Conservation (phyloP, 176 grass and related monocot species). For the Panicum miliaceum region DNA sequence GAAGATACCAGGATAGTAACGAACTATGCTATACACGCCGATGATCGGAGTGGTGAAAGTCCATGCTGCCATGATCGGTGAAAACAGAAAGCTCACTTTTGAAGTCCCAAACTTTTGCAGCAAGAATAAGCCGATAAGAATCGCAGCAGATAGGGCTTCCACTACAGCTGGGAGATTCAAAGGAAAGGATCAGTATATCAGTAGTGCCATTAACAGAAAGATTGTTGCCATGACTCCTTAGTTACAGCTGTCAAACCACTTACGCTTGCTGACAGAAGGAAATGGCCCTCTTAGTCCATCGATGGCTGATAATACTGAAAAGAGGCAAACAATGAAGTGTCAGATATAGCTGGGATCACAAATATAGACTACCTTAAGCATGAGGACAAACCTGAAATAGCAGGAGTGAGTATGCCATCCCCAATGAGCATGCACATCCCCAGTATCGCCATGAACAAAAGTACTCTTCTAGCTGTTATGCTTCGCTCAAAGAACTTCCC, state of each 20-base stretch:
- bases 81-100: conserved; percentile 88
- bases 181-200: conserved; percentile 7
- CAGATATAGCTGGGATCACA: conserved; percentile 20
- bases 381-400: conserved; percentile 70
- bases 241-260: conserved; percentile 35
- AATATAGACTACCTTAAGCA: conserved; percentile 17
- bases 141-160: conserved; percentile 63
- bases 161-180: conserved; percentile 57
- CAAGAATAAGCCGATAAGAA: conserved; percentile 74
- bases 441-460: conserved; percentile 75
- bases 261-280: conserved; percentile 66
- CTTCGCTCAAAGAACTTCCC: conserved; percentile 74
- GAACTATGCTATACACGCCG: conserved; percentile 73
- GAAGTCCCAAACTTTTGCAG: conserved; percentile 83
- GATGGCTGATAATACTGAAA: conserved; percentile 78
- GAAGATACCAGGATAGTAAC: conserved; percentile 74
- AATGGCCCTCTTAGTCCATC: conserved; percentile 67
- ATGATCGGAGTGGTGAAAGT: conserved; percentile 80
- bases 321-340: neutral
- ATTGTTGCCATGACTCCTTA: neutral
- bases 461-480: conserved; percentile 66
- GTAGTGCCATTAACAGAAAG: neutral
- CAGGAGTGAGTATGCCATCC: conserved; percentile 89
- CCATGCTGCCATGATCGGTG: conserved; percentile 86
- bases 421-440: conserved; percentile 91